Conservation (phyloP, 2,329 filamentous ascomycete species). For the Stachybotrys chartarum region DNA sequence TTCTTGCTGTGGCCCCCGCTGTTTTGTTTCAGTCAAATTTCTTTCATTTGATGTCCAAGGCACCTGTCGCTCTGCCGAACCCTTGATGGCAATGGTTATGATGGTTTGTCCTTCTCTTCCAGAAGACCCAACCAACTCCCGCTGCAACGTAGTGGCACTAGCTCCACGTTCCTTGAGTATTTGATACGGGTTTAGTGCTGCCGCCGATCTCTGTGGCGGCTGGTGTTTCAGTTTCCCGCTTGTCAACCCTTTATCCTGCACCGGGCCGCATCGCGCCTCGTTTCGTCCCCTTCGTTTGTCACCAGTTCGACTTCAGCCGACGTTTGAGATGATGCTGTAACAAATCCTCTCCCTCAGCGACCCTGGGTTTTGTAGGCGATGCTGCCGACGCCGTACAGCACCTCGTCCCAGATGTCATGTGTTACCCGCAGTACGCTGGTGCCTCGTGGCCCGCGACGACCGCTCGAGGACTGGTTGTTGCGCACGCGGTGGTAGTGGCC, state of each 20-base stretch:
- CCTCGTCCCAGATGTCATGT: slow-evolving; percentile 29
- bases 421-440: slow-evolving; percentile 22
- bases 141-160: too few species aligned
- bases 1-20: neutral
- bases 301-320: too few species aligned
- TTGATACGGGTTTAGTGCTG: neutral
- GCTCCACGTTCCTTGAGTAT: too few species aligned
- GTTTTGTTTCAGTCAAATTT: neutral
- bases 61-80: too few species aligned
- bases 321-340: neutral
- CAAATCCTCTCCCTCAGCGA: slow-evolving; percentile 8
- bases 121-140: too few species aligned
- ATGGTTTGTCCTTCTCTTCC: too few species aligned
- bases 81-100: too few species aligned
- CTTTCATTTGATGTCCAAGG: too few species aligned
- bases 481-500: slow-evolving; percentile 17
- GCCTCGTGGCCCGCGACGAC: slow-evolving; percentile 6
- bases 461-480: slow-evolving; percentile 3
- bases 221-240: neutral
- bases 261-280: neutral
- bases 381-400: slow-evolving; percentile 30
- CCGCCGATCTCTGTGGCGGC: neutral
- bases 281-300: slow-evolving; percentile 1
- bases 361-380: slow-evolving; percentile 27
- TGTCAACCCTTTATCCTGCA: neutral